phyloP scores from a whole-genome alignment of 495 filamentous ascomycete species.

The Hyaloscypha bicolor region DNA sequence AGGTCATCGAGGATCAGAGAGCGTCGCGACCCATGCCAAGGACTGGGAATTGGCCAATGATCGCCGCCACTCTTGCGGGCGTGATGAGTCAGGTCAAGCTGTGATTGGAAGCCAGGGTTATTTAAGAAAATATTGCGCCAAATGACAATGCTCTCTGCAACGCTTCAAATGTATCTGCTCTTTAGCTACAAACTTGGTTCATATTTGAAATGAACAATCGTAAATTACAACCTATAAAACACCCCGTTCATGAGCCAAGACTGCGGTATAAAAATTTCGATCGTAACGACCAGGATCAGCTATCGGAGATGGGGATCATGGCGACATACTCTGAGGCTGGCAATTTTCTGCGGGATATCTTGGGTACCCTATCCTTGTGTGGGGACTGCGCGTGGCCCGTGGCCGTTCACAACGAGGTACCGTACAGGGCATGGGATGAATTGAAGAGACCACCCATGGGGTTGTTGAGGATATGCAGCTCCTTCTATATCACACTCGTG shows the following conservation, averaged over 20 bases:
- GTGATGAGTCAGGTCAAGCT: neutral
- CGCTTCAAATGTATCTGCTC: neutral
- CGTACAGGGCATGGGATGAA: neutral
- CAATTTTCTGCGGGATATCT: neutral
- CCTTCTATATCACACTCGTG: neutral
- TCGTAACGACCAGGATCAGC: constrained; percentile 9
- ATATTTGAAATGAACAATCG: neutral
- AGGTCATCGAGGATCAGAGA: neutral
- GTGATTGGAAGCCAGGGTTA: neutral
- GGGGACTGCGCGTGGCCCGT: neutral
- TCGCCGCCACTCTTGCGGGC: neutral
- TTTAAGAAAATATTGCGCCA: too few relatives aligned
- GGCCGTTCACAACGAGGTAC: neutral
- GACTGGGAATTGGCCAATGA: neutral
- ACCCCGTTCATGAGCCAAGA: neutral
- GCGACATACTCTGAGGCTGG: neutral
- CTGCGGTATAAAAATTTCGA: neutral
- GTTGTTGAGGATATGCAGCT: neutral
- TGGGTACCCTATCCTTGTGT: neutral
- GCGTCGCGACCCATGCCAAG: neutral
- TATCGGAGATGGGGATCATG: constrained; percentile 6
- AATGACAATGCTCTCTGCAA: too few relatives aligned
- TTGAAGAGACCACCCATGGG: neutral
- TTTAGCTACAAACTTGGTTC: neutral
- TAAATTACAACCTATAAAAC: too few relatives aligned